These are phyloP conservation scores for Castanopsis chinensis DNA, from an alignment of 306 rosid species.

Conservation along the genomic window DNA sequence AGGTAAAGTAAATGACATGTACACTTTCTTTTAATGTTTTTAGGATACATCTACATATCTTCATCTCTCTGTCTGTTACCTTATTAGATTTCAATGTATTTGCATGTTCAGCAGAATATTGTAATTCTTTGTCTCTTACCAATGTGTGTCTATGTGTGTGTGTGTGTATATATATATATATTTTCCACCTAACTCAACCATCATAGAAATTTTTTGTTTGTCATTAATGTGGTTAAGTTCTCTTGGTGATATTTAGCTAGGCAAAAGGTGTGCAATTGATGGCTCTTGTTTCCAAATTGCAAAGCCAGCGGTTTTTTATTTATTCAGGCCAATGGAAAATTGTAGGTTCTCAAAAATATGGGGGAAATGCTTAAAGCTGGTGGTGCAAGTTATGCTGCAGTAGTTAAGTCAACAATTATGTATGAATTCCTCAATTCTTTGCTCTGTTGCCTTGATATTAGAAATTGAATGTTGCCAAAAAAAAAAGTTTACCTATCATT, in stretches of 20 bases:
- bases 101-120: neutral
- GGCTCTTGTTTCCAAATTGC: neutral
- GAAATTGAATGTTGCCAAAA: neutral
- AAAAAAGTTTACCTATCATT: slow-evolving; percentile 17
- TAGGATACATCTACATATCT: neutral
- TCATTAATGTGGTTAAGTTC: neutral
- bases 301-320: neutral
- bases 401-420: slow-evolving; percentile 94
- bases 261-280: neutral
- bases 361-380: slow-evolving; percentile 91
- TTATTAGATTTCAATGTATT: neutral
- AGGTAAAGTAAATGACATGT: slow-evolving; percentile 42
- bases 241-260: neutral
- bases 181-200: neutral
- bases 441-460: slow-evolving; percentile 1
- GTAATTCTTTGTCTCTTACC: neutral
- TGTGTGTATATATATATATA: neutral
- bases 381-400: slow-evolving; percentile 73
- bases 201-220: neutral
- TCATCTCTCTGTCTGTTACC: neutral
- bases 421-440: slow-evolving; percentile 25
- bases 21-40: neutral
- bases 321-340: neutral
- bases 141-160: no score
- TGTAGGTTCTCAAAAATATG: slow-evolving; percentile 81